Conservation (phyloP, 2,329 filamentous ascomycete species). For the Botrytis deweyae region DNA sequence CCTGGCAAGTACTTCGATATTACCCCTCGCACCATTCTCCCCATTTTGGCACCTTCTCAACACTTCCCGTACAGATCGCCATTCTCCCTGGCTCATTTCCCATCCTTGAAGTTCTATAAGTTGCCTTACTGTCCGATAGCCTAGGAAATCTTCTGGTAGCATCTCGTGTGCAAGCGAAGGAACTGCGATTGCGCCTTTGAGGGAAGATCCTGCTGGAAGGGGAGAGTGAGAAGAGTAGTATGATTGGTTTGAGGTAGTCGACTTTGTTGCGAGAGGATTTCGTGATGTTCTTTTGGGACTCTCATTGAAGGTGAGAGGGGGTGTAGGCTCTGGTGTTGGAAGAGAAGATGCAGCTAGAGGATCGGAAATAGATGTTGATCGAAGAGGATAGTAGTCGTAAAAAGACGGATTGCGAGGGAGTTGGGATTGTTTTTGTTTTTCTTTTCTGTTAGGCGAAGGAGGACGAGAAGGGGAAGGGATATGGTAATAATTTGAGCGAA, state of each 20-base stretch:
- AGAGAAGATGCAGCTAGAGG: neutral
- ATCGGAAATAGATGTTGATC: neutral
- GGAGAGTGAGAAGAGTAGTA: neutral
- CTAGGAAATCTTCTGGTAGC: neutral
- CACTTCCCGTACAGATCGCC: neutral
- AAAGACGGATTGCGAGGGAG: neutral
- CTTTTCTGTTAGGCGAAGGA: neutral
- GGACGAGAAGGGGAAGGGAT: neutral
- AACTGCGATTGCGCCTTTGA: neutral
- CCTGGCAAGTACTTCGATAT: neutral
- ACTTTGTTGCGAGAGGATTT: too few relatives aligned
- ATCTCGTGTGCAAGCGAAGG: neutral
- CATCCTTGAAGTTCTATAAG: slow-evolving; percentile 9
- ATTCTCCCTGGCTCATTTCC: neutral
- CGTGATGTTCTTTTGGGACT: too few relatives aligned
- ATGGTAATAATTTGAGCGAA: neutral
- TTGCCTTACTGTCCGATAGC: neutral
- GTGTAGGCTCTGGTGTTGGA: neutral
- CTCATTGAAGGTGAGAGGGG: too few relatives aligned
- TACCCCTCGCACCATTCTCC: neutral
- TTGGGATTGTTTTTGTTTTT: neutral
- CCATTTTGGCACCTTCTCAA: neutral
- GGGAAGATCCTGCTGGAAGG: neutral
- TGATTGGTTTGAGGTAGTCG: neutral
- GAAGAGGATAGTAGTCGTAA: neutral